Percentiles rank a stretch among this genome's conserved stretches.
These are phyloP conservation scores for Sphaerobolus stellatus DNA, from an alignment of 1,284 basidiomycete genomes.

Conservation along the genomic window DNA sequence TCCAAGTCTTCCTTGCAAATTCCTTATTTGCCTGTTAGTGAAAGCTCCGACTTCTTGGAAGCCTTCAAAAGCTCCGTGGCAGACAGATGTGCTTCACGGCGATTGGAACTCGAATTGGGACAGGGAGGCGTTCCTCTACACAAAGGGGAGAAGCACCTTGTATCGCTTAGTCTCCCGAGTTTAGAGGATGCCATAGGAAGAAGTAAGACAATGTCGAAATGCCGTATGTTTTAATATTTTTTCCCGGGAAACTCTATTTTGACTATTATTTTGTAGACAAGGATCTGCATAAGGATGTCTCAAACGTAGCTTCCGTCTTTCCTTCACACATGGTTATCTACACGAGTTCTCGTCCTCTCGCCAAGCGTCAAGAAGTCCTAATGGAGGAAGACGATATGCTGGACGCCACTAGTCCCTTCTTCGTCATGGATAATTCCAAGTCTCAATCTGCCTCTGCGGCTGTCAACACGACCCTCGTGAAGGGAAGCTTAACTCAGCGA, in stretches of 20 bases:
- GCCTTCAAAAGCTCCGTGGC: slow-evolving; percentile 45
- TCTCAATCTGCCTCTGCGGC: slow-evolving; percentile 14
- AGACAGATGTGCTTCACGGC: slow-evolving; percentile 50
- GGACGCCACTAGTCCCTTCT: slow-evolving; percentile 22
- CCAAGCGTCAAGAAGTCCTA: slow-evolving; percentile 38
- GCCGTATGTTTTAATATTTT: background rate
- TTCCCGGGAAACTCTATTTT: background rate
- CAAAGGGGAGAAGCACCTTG: slow-evolving; percentile 49
- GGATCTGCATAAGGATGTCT: slow-evolving; percentile 46
- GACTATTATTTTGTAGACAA: slow-evolving; percentile 10
- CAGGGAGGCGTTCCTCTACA: slow-evolving; percentile 34
- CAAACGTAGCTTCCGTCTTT: slow-evolving; percentile 45
- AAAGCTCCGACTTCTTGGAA: slow-evolving; percentile 23
- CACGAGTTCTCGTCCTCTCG: slow-evolving; percentile 48
- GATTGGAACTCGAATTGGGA: slow-evolving; percentile 41
- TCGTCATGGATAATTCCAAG: background rate
- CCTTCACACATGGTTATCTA: slow-evolving; percentile 65
- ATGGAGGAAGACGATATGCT: too few species aligned
- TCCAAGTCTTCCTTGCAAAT: slow-evolving; percentile 58
- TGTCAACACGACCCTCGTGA: slow-evolving; percentile 35
- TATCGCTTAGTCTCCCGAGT: slow-evolving; percentile 54
- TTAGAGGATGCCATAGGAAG: slow-evolving; percentile 43
- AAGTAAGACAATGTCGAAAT: slow-evolving; percentile 28
- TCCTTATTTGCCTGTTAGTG: slow-evolving; percentile 50
- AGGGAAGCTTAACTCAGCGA: slow-evolving; percentile 64